phyloP scores from a whole-genome alignment of 208 protist genomes.

The Crithidia brevicula region DNA sequence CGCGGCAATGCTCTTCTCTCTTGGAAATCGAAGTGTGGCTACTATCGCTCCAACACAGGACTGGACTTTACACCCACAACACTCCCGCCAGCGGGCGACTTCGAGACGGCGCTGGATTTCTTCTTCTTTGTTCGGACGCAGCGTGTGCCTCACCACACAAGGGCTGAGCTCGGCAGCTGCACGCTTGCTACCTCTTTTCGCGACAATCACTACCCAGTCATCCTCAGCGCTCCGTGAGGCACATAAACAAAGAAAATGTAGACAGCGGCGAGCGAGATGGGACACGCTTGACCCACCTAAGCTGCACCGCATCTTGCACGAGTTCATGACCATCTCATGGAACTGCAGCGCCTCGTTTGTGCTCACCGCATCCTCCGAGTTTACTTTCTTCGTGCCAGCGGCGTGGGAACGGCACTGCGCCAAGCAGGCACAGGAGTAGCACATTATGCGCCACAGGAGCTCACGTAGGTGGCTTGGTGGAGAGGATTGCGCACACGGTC shows the following conservation, averaged over 20 bases:
- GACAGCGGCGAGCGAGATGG: background rate
- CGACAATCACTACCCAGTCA: slow-evolving; percentile 3
- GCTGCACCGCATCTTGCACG: no score
- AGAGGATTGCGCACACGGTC: no score
- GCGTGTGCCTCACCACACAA: background rate
- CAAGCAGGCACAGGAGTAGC: no score
- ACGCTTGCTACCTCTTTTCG: background rate
- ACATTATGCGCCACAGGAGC: no score
- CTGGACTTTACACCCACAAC: slow-evolving; percentile 2
- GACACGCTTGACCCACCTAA: no score
- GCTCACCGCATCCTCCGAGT: no score
- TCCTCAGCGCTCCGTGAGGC: background rate
- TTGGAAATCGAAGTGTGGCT: slow-evolving; percentile 5
- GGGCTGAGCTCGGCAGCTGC: background rate
- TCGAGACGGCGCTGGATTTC: background rate
- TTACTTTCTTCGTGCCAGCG: no score
- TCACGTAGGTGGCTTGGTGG: no score
- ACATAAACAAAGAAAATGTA: background rate
- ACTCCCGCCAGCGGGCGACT: background rate
- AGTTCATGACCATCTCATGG: no score
- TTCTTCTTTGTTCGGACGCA: background rate
- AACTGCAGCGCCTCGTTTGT: no score
- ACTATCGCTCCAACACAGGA: slow-evolving; percentile 7
- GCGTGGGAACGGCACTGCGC: no score
- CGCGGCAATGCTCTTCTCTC: slow-evolving; percentile 4